These are phyloP conservation scores for Trypanosoma lewisi DNA, from an alignment of 208 protist genomes.

Conservation along the genomic window DNA sequence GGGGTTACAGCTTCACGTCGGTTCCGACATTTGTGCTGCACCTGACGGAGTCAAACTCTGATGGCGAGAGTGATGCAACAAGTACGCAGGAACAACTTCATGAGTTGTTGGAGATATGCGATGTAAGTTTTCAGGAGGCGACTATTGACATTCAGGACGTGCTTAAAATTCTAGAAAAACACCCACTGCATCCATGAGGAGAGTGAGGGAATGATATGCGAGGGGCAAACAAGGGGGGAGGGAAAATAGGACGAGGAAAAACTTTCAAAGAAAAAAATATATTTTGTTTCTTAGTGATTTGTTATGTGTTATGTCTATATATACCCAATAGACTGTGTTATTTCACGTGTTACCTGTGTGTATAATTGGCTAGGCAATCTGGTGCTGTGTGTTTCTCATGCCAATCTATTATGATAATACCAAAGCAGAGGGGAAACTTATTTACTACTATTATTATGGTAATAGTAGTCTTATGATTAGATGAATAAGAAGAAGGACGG, in stretches of 20 bases:
- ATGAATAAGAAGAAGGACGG: not conserved
- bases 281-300: not conserved
- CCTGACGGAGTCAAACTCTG: not conserved
- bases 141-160: conserved; percentile 14
- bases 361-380: too few relatives aligned
- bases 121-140: conserved; percentile 5
- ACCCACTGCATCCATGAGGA: conserved; percentile 9
- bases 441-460: too few relatives aligned
- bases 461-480: too few relatives aligned
- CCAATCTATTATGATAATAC: too few relatives aligned
- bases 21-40: conserved; percentile 15
- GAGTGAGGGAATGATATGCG: not conserved
- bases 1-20: conserved; percentile 12
- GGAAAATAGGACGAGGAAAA: not conserved
- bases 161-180: conserved; percentile 20
- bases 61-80: conserved; percentile 2
- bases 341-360: too few relatives aligned
- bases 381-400: too few relatives aligned
- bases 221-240: too few relatives aligned
- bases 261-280: too few relatives aligned
- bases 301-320: too few relatives aligned
- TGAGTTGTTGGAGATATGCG: conserved; percentile 25
- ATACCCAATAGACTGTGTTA: too few relatives aligned
- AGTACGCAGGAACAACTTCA: conserved; percentile 7
- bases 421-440: too few relatives aligned